Evolutionary conservation across 2,329 filamentous ascomycete genomes (phyloP).

Genomic region (Xylogone sp.): DNA sequence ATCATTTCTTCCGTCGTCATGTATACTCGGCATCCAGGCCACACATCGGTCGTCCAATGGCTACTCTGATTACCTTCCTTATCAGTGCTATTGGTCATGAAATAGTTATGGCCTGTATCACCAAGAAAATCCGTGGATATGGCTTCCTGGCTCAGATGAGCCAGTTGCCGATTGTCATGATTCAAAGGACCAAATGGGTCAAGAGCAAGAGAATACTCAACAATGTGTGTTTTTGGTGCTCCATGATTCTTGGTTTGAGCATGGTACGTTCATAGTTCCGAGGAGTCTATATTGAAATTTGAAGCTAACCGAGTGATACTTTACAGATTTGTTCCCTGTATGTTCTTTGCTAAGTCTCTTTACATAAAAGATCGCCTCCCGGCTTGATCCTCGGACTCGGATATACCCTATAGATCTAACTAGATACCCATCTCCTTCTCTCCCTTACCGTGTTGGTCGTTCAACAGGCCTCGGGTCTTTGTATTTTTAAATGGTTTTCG

Average conservation of each 20-base stretch:
- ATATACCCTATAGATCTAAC: background rate
- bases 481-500: no score
- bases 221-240: slow-evolving; percentile 87
- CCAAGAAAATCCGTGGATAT: slow-evolving; percentile 92
- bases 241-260: slow-evolving; percentile 82
- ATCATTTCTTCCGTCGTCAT: slow-evolving; percentile 90
- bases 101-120: slow-evolving; percentile 96
- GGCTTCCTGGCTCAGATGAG: slow-evolving; percentile 95
- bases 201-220: slow-evolving; percentile 74
- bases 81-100: slow-evolving; percentile 89
- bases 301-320: background rate
- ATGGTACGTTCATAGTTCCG: slow-evolving; percentile 34
- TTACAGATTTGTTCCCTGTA: slow-evolving; percentile 9
- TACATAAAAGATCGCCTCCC: background rate
- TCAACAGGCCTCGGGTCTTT: background rate
- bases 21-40: slow-evolving; percentile 83
- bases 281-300: background rate
- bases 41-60: slow-evolving; percentile 70
- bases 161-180: slow-evolving; percentile 89
- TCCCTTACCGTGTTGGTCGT: background rate
- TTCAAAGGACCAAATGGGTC: slow-evolving; percentile 79
- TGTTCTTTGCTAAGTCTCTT: slow-evolving; percentile 4
- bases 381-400: background rate
- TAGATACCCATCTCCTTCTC: background rate
- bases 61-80: slow-evolving; percentile 87